Evolutionary conservation across 371 early-diverging fungal species (phyloP).

Genomic region (Syncephalis fuscata): DNA sequence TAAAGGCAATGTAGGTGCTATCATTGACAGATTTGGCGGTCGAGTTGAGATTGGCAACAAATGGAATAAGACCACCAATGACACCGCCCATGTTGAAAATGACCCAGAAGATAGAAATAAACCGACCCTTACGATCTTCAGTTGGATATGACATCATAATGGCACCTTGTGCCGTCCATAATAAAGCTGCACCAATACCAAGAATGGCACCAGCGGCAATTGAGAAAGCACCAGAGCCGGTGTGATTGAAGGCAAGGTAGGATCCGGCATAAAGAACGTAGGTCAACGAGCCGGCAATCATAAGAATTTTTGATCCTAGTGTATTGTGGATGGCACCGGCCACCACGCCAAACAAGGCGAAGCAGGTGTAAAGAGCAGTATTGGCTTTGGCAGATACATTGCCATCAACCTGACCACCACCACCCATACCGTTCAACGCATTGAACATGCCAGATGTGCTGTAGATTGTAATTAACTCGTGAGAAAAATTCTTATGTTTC

Average conservation of each 20-base stretch:
- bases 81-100: constrained; percentile 54
- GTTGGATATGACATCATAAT: constrained; percentile 68
- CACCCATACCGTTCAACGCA: constrained; percentile 49
- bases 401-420: constrained; percentile 48
- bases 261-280: constrained; percentile 36
- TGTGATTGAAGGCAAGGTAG: constrained; percentile 26
- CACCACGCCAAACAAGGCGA: constrained; percentile 47
- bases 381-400: constrained; percentile 44
- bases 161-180: constrained; percentile 66
- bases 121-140: constrained; percentile 57
- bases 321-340: constrained; percentile 40
- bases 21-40: constrained; percentile 14
- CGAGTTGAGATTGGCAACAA: constrained; percentile 38
- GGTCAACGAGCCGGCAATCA: constrained; percentile 29
- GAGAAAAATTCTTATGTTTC: too few relatives aligned
- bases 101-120: constrained; percentile 64
- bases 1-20: constrained; percentile 40
- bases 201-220: constrained; percentile 40
- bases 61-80: constrained; percentile 50
- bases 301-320: constrained; percentile 27
- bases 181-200: constrained; percentile 39
- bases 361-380: constrained; percentile 44
- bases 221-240: constrained; percentile 21
- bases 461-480: too few relatives aligned
- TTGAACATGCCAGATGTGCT: constrained; percentile 60